Base-by-base conservation (phyloP, 345 rosid genomes). In the Jatropha curcas region DNA sequence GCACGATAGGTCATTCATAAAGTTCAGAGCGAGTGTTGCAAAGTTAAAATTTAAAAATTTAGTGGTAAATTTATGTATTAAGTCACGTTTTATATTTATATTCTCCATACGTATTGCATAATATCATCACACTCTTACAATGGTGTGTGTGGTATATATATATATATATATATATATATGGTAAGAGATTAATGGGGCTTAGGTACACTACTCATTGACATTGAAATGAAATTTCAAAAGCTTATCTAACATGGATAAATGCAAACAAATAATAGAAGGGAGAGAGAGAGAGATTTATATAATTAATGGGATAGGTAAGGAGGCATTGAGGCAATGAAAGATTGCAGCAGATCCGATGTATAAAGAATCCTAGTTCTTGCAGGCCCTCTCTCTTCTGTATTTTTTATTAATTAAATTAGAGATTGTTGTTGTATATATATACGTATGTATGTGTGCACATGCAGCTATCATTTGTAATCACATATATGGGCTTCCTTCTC, bases 261-360 rank as follows among this genome's bases (percentile, higher is more conserved):
- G 59, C 52, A 67, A 66, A 3, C 50, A 77, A n/a, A 87, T 84
- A 80, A 84, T 79, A 48, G 83, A 80, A 25, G 81, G 55, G 79
- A 67, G 80, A 81, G 83, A 62, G 24, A 35, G 0, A 53, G 35
- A 24, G 31, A 11, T 13, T 24, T 63, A 39, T 1, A 37, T 19
- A 14, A 5, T 22, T 13, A 30, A 52, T 17, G 60, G 70, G 51
- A 43, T 58, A 57, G 74, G 69, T 4, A 50, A 46, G 71, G 59
- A 68, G 60, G 70, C 71, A 48, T 41, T 28, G 81, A 65, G 82
- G 82, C 79, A 79, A 72, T 75, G 80, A 70, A 63, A 80, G 75
- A 76, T 78, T 22, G 78, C 84, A 68, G 79, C 81, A 73, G 86
- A 83, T 85, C 80, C 84, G 60, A 85, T 87, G 88, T 72, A 55